These are phyloP conservation scores for Purpureocillium takamizusanense DNA, from an alignment of 2,329 filamentous ascomycete genomes.

Conservation along the genomic window DNA sequence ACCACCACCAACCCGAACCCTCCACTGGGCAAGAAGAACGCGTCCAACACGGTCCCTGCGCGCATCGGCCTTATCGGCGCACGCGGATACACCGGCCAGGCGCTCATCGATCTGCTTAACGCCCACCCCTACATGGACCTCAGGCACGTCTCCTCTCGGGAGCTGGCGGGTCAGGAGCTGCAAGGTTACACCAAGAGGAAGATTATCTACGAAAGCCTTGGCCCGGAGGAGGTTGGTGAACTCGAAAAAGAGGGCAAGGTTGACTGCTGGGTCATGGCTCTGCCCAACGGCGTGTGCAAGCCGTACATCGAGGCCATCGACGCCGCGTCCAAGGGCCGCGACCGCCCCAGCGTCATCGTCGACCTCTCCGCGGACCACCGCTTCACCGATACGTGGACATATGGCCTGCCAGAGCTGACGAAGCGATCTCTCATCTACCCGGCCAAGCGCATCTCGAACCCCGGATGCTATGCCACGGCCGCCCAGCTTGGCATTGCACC, in stretches of 20 bases:
- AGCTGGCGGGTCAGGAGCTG: conserved; percentile 78
- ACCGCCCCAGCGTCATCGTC: conserved; percentile 65
- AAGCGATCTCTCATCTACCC: conserved; percentile 67
- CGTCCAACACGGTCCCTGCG: conserved; percentile 68
- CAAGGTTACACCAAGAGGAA: conserved; percentile 86
- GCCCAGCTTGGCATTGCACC: conserved; percentile 85
- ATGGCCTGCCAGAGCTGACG: conserved; percentile 80
- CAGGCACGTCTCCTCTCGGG: conserved; percentile 84
- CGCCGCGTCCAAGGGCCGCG: conserved; percentile 46
- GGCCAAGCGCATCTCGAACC: conserved; percentile 79
- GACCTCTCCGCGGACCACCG: conserved; percentile 96
- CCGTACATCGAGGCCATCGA: conserved; percentile 87
- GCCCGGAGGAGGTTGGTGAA: conserved; percentile 72
- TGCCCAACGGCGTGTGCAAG: conserved; percentile 91
- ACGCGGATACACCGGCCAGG: conserved; percentile 74
- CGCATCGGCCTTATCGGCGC: conserved; percentile 84
- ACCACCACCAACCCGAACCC: conserved; percentile 60
- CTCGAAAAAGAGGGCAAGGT: conserved; percentile 80
- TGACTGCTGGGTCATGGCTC: conserved; percentile 96
- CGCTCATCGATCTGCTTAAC: conserved; percentile 80
- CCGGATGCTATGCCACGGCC: conserved; percentile 91
- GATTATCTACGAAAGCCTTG: conserved; percentile 86
- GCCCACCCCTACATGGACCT: conserved; percentile 84
- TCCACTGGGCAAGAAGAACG: conserved; percentile 80
- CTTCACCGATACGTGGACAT: conserved; percentile 74